phyloP scores from a whole-genome alignment of 306 rosid species.

The Cucurbita maxima region DNA sequence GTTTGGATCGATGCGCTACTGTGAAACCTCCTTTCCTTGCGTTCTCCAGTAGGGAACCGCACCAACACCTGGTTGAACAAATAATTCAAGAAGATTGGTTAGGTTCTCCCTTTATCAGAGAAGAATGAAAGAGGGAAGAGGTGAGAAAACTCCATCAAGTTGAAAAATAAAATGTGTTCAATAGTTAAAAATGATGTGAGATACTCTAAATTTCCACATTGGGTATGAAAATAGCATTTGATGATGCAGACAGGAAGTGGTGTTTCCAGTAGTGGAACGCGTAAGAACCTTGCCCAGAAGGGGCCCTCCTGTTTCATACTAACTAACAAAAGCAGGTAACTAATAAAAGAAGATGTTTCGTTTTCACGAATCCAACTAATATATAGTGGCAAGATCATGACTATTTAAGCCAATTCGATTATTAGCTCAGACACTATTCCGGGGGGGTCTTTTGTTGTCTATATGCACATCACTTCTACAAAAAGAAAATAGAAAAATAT shows the following conservation, averaged over 20 bases:
- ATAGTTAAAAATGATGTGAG: too few species aligned
- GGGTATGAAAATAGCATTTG: not conserved
- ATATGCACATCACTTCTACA: too few species aligned
- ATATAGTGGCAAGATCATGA: too few species aligned
- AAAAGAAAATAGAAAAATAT: not conserved
- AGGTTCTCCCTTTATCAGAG: not conserved
- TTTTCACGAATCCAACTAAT: too few species aligned
- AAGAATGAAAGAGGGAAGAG: not conserved
- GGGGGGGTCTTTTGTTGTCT: too few species aligned
- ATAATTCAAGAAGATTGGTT: not conserved
- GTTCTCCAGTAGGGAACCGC: conserved; percentile 84
- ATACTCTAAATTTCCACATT: not conserved
- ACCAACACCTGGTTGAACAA: conserved; percentile 58
- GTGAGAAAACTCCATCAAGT: not conserved
- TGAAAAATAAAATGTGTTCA: not conserved
- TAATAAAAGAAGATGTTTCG: too few species aligned
- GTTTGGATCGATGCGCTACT: conserved; percentile 50
- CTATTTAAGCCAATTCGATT: too few species aligned
- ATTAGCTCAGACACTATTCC: too few species aligned
- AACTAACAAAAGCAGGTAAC: too few species aligned
- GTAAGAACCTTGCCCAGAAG: too few species aligned
- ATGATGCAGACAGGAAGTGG: not conserved
- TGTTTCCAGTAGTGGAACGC: too few species aligned
- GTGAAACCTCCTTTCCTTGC: conserved; percentile 85
- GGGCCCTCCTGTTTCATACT: too few species aligned